These are phyloP conservation scores for Dunaliella sp. DNA, from an alignment of 139 green algal species.

Conservation along the genomic window DNA sequence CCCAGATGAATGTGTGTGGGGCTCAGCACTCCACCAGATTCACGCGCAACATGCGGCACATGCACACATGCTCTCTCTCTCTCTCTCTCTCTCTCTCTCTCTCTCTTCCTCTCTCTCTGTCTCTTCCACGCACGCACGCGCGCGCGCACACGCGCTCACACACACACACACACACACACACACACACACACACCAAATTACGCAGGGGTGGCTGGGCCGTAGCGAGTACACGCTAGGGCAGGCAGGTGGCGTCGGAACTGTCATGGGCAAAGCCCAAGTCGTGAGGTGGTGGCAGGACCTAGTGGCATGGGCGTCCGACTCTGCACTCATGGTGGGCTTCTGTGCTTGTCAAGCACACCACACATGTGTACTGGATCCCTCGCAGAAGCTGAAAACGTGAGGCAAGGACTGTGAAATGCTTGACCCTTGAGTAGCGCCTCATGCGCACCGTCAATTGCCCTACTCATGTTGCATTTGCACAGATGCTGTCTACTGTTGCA, in stretches of 20 bases:
- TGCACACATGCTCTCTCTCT: background rate
- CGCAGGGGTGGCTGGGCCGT: background rate
- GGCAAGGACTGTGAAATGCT: conserved; percentile 66
- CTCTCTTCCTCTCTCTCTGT: background rate
- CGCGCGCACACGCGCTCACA: no score
- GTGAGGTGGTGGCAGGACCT: conserved; percentile 70
- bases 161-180: background rate
- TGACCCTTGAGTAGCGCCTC: conserved; percentile 54
- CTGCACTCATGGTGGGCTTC: background rate
- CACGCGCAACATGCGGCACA: background rate
- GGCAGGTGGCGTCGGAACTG: background rate
- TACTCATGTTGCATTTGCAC: no score
- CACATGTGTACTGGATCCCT: no score
- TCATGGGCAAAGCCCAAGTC: background rate
- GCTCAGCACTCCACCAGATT: no score
- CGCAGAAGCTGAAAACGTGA: no score
- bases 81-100: background rate
- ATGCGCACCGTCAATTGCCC: conserved; percentile 49
- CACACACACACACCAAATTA: background rate
- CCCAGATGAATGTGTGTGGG: no score
- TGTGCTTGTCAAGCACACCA: background rate
- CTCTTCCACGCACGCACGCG: no score
- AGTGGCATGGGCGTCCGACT: conserved; percentile 82
- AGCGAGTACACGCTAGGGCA: background rate
- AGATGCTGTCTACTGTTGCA: no score